phyloP scores from a whole-genome alignment of 2,329 filamentous ascomycete species.

The Nigrospora osmanthi region DNA sequence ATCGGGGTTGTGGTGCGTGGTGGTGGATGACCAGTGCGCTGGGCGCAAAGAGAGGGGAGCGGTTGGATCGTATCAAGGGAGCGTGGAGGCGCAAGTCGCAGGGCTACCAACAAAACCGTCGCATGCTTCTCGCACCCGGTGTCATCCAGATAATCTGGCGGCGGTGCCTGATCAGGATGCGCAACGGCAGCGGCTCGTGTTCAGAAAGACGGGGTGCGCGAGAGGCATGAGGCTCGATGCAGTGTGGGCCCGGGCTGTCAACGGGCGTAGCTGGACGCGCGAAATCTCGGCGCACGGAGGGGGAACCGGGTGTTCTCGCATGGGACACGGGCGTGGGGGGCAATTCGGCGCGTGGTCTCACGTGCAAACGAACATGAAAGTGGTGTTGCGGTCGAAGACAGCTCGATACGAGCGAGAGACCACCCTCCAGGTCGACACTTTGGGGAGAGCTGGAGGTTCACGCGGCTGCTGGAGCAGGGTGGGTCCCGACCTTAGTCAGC shows the following conservation, averaged over 20 bases:
- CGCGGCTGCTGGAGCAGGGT: too few species aligned
- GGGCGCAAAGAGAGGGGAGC: background rate
- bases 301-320: too few species aligned
- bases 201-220: background rate
- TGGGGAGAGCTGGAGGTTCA: too few species aligned
- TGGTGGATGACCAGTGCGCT: background rate
- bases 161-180: background rate
- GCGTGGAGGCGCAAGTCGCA: conserved; percentile 2
- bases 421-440: too few species aligned
- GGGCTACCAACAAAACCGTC: background rate
- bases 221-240: conserved; percentile 4
- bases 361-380: too few species aligned
- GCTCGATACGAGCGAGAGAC: too few species aligned
- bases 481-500: too few species aligned
- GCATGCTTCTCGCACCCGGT: conserved; percentile 1
- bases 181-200: background rate
- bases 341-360: too few species aligned
- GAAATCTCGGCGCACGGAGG: background rate
- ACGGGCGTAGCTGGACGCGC: conserved; percentile 1
- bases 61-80: background rate
- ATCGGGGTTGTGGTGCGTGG: background rate
- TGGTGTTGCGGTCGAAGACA: too few species aligned
- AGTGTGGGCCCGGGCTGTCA: background rate
- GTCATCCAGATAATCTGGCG: background rate
- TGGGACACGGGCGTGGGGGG: too few species aligned